These are phyloP conservation scores for Acacia crassicarpa DNA, from an alignment of 306 rosid genomes.

Conservation along the genomic window DNA sequence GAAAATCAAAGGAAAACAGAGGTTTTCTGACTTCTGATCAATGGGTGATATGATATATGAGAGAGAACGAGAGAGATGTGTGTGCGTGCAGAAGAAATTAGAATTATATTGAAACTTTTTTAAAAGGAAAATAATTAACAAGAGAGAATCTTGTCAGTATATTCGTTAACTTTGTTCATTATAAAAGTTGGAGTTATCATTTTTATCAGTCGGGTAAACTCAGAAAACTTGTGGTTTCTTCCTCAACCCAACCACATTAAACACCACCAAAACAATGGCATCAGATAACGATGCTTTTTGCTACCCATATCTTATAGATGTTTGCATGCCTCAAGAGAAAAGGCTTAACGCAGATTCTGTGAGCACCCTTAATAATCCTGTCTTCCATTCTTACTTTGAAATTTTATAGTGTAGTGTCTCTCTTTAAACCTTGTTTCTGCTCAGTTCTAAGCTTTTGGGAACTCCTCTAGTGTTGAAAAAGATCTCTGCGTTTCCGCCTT, in stretches of 20 bases:
- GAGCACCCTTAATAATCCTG: conserved; percentile 32
- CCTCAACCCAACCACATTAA: conserved; percentile 12
- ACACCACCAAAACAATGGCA: conserved; percentile 39
- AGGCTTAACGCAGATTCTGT: conserved; percentile 35
- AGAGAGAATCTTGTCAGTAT: conserved; percentile 79
- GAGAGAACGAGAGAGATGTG: conserved; percentile 31
- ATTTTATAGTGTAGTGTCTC: background rate
- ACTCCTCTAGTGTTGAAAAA: background rate
- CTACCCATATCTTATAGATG: conserved; percentile 54
- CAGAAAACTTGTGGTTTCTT: conserved; percentile 16
- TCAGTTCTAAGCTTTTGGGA: background rate
- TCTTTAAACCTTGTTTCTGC: background rate
- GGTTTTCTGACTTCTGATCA: conserved; percentile 73
- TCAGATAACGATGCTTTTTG: conserved; percentile 52
- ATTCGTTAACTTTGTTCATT: conserved; percentile 41
- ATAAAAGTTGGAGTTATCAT: conserved; percentile 24
- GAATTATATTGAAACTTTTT: background rate
- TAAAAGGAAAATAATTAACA: conserved; percentile 26
- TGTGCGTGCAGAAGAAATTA: background rate
- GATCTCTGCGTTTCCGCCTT: background rate
- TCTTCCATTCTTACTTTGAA: conserved; percentile 12
- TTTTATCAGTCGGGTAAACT: conserved; percentile 23
- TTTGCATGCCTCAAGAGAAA: conserved; percentile 31
- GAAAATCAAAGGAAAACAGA: conserved; percentile 71
- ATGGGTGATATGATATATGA: conserved; percentile 50